Percentiles rank a stretch among this genome's conserved stretches.
These are phyloP conservation scores for Pseudozyma flocculosa DNA, from an alignment of 1,284 basidiomycete species.

Conservation along the genomic window DNA sequence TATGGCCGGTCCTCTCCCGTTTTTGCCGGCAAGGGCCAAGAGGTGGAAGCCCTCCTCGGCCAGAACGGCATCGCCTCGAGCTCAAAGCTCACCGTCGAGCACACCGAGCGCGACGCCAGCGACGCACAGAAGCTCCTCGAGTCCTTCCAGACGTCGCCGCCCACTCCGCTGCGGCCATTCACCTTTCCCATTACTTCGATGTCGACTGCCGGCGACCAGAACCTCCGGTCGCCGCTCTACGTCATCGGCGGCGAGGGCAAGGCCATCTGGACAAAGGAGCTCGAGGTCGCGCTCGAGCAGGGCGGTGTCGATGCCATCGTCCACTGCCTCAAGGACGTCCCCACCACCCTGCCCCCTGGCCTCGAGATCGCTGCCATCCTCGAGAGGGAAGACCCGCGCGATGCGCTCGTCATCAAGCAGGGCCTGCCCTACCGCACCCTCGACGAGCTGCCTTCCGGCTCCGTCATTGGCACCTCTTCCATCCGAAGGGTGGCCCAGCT, in stretches of 20 bases:
- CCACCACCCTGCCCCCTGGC: conserved; percentile 79
- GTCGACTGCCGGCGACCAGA: conserved; percentile 87
- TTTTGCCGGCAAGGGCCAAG: conserved; percentile 14
- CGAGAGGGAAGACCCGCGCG: conserved; percentile 84
- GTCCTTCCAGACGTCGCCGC: conserved; percentile 4
- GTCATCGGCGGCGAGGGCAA: conserved; percentile 65
- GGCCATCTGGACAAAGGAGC: conserved; percentile 90
- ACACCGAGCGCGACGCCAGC: conserved; percentile 15
- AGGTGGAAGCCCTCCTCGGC: not conserved
- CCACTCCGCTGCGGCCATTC: conserved; percentile 22
- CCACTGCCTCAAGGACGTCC: conserved; percentile 91
- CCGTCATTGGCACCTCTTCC: conserved; percentile 90
- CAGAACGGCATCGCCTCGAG: not conserved
- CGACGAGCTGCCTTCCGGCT: conserved; percentile 82
- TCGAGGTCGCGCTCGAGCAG: conserved; percentile 77
- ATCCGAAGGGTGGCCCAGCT: conserved; percentile 90
- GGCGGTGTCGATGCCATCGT: conserved; percentile 85
- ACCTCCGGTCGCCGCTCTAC: conserved; percentile 69
- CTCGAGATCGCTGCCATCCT: conserved; percentile 83
- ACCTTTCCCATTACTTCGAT: conserved; percentile 70
- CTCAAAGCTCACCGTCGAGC: conserved; percentile 10
- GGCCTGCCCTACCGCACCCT: conserved; percentile 71
- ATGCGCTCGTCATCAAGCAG: conserved; percentile 82
- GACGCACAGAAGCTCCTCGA: conserved; percentile 20
- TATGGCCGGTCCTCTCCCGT: conserved; percentile 46